Base-by-base conservation (phyloP, 2,329 filamentous ascomycete genomes). In the Hymenotorrendiella dingleyae region DNA sequence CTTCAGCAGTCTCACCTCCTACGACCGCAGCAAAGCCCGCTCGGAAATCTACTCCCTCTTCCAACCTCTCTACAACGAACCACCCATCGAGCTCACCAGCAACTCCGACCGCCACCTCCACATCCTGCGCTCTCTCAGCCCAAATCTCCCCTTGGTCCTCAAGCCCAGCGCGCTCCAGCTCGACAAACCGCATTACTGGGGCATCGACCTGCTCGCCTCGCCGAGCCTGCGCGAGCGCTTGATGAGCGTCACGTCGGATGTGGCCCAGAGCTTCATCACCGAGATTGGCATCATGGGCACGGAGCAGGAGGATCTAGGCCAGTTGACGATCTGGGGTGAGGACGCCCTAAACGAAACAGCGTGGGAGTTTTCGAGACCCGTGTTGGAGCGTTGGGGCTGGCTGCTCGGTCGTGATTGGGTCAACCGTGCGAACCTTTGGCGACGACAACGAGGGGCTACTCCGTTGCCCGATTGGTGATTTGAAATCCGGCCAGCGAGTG, bases 261-360 rank as follows among this genome's bases (percentile, higher is more conserved):
- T 64, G 24, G 61, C 63, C 22, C 58, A 60, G 34, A 55, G 55
- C 16, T 69, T 69, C 42, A 49, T 67, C 32, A 48, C 50, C 12
- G 62, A 68, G 22, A 58, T 64, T 10, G 64, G 65, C 21, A 62
- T 61, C 11, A 57, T 60, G 33, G 59, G 56, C 9, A 59, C 57
- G 19, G 61, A 64, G 9, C 53, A 58, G 11, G 61, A 66, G 41
- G 64, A 66, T 36, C 50, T 55, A 6, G 63, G 61, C 6, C 65
- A 67, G 40, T 44, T 68, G 40, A 67, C 58, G n/a, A 62, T 68
- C 34, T 68, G 66, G 66, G 65, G 66, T 20, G 63, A 66, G 19
- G 63, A 68, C 47, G 59, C 64, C 29, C 50, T 66, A 5, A 65
- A 67, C 43, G 66, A 67, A 39, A 58, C 65, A 43, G 62, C 62